These are phyloP conservation scores for Podochytrium sp. DNA, from an alignment of 192 early-diverging fungal species.

Conservation along the genomic window DNA sequence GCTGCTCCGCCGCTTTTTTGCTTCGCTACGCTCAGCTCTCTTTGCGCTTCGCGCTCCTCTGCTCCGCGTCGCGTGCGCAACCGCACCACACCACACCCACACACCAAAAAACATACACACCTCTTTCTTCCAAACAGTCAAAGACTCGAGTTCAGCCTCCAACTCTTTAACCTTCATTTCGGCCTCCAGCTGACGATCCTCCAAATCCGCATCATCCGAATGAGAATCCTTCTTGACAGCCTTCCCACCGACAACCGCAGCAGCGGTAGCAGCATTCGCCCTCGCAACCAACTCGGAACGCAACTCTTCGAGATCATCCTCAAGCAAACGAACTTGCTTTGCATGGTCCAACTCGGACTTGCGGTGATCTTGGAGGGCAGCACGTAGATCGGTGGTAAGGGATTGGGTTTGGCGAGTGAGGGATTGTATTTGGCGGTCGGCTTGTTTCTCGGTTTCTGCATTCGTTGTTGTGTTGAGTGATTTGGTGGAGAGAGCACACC, in stretches of 20 bases:
- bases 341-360: constrained; percentile 37
- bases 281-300: constrained; percentile 28
- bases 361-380: constrained; percentile 30
- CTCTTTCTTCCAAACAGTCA: constrained; percentile 13
- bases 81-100: not conserved
- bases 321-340: constrained; percentile 32
- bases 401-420: constrained; percentile 15
- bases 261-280: not conserved
- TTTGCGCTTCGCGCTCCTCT: too few relatives aligned
- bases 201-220: not conserved
- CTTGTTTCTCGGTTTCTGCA: constrained; percentile 23
- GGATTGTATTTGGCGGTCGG: constrained; percentile 17
- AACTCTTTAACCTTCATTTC: not conserved
- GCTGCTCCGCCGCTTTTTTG: too few relatives aligned
- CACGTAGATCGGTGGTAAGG: not conserved
- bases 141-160: not conserved
- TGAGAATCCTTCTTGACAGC: not conserved
- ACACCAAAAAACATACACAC: not conserved
- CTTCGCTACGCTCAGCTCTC: too few relatives aligned
- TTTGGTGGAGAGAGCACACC: too few relatives aligned
- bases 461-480: not conserved
- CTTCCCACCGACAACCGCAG: not conserved
- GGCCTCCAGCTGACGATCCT: not conserved
- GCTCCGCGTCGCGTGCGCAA: too few relatives aligned
- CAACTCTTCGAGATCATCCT: constrained; percentile 43